Evolutionary conservation across 106 monocot genomes (phyloP).

Genomic region (Narthecium ossifragum): DNA sequence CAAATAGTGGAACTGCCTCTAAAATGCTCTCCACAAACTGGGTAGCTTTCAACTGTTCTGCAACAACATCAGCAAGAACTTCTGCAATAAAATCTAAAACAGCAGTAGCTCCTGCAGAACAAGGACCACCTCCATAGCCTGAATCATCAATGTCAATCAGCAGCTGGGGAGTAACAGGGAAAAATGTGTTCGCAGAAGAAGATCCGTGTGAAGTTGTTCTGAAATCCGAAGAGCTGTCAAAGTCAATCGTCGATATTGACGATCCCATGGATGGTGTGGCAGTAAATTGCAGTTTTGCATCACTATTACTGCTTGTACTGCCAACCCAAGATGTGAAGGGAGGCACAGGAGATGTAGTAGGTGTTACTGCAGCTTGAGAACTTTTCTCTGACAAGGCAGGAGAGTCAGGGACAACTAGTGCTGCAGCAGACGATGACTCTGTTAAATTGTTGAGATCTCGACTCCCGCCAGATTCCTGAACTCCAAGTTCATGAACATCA

Average conservation of each 20-base stretch:
- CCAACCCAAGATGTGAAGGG: slow-evolving; percentile 80
- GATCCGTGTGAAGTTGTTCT: slow-evolving; percentile 30
- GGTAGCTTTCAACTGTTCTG: slow-evolving; percentile 77
- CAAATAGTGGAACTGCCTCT: slow-evolving; percentile 74
- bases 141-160: slow-evolving; percentile 87
- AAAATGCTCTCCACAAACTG: slow-evolving; percentile 72
- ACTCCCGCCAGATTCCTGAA: slow-evolving; percentile 32
- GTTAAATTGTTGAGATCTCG: slow-evolving; percentile 19
- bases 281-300: slow-evolving; percentile 35
- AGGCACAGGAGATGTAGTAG: slow-evolving; percentile 59
- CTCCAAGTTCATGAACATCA: slow-evolving; percentile 19
- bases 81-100: slow-evolving; percentile 88
- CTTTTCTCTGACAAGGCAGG: slow-evolving; percentile 69
- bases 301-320: slow-evolving; percentile 35
- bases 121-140: slow-evolving; percentile 91
- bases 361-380: slow-evolving; percentile 34
- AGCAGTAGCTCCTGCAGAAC: slow-evolving; percentile 87
- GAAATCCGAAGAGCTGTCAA: slow-evolving; percentile 48
- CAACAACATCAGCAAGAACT: slow-evolving; percentile 85
- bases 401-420: slow-evolving; percentile 45
- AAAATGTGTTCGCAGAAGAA: slow-evolving; percentile 33
- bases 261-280: slow-evolving; percentile 58
- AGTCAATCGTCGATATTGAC: slow-evolving; percentile 52
- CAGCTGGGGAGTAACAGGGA: slow-evolving; percentile 62
- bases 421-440: slow-evolving; percentile 41